A percentile compares a stretch with the other conserved stretches of the same genome.
phyloP scores from a whole-genome alignment of 202 grass and related monocot genomes.

The Setaria viridis region DNA sequence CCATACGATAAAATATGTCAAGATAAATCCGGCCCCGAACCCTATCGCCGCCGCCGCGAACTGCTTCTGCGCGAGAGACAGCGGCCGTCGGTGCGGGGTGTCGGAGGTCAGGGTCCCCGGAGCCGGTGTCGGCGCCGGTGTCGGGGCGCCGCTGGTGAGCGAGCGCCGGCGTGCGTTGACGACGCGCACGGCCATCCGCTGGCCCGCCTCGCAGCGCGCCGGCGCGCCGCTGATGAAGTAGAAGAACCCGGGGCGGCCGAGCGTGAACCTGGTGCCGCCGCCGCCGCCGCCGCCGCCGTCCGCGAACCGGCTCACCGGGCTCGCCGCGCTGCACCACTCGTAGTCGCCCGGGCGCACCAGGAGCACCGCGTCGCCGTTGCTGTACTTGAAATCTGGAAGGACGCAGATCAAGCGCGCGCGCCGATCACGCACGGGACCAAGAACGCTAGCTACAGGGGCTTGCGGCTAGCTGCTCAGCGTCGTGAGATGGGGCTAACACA shows the following conservation, averaged over 20 bases:
- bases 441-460: neutral
- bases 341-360: neutral
- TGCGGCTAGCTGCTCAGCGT: neutral
- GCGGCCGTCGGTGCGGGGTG: neutral
- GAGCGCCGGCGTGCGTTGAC: neutral
- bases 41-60: neutral
- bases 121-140: neutral
- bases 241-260: neutral
- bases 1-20: neutral
- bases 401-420: neutral
- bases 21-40: neutral
- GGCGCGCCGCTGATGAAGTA: conserved; percentile 8
- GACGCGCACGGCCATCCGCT: conserved; percentile 17
- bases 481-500: neutral
- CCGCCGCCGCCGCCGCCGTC: neutral
- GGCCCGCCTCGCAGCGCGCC: neutral
- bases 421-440: neutral
- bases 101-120: neutral
- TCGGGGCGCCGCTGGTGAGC: neutral
- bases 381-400: neutral
- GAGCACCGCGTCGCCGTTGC: neutral
- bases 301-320: neutral
- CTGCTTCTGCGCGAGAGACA: neutral
- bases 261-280: too few relatives aligned
- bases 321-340: neutral